Conservation (phyloP, 768 basidiomycete genomes). For the Pseudohyphozyma bogoriensis region DNA sequence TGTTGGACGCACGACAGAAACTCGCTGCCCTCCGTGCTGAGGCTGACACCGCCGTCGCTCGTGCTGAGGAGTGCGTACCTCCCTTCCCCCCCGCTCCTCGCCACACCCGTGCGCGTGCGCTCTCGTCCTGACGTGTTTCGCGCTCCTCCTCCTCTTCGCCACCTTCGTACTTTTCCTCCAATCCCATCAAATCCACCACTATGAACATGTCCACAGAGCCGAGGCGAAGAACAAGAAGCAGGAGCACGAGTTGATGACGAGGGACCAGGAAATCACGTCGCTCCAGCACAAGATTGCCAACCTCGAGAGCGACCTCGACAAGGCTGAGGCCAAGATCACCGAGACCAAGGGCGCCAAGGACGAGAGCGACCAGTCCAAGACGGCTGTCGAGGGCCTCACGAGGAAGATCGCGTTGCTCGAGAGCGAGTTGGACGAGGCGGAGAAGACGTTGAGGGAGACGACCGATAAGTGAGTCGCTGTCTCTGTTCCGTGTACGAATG, state of each 20-base stretch:
- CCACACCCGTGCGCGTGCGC: background rate
- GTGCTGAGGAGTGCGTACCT: constrained; percentile 55
- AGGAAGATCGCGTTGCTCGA: constrained; percentile 68
- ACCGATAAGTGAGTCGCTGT: constrained; percentile 92
- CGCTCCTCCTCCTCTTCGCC: background rate
- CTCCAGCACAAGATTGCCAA: constrained; percentile 59
- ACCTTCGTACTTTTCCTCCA: background rate
- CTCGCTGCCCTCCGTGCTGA: constrained; percentile 66
- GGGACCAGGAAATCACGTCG: constrained; percentile 78
- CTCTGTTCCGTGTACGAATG: no score
- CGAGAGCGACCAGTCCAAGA: constrained; percentile 61
- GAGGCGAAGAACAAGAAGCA: constrained; percentile 44
- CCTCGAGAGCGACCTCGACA: constrained; percentile 59
- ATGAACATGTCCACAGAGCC: constrained; percentile 40
- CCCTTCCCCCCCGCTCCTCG: background rate
- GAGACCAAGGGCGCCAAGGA: constrained; percentile 55
- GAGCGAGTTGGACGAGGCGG: constrained; percentile 75
- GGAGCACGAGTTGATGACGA: constrained; percentile 50
- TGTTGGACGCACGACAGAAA: no score
- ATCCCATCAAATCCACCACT: background rate
- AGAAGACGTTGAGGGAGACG: constrained; percentile 94
- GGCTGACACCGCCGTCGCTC: constrained; percentile 65
- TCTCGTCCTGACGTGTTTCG: background rate
- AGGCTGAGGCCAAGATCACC: constrained; percentile 54
- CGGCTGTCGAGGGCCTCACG: constrained; percentile 58